Base-by-base conservation (phyloP, 31 red algal species). In the Asparagopsis taxiformis region DNA sequence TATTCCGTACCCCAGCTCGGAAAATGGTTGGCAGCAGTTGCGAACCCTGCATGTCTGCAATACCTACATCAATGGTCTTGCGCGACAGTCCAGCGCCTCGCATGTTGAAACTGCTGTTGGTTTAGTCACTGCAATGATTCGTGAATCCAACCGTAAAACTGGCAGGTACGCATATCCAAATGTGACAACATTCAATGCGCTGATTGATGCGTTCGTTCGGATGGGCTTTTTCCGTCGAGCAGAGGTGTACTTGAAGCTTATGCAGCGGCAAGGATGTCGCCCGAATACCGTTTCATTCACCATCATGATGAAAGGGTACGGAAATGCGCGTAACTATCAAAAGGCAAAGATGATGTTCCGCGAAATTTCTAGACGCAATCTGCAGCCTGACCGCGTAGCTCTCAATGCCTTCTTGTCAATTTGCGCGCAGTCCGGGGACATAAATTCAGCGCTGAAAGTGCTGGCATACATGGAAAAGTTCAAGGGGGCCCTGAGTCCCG, bases 281-380 rank as follows among this genome's bases (percentile, higher is more conserved):
- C 78, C 78, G 34, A 48, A 55, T 30, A 53, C 71, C 13, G 34
- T 61, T 1, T 82, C 78, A 10, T 82, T 36, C 32, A 72, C 66
- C 0, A 82, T 72, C 49, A 59, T 82, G 3, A 72, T 82, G 78
- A 79, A 65, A 51, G 75, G 75, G 24, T 79, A 67, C 51, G 31
- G 53, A 23, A 37, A 68, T 31, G 46, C 19, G 34, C 38, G 50
- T 16, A 62, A 61, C 39, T 79, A 68, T 56, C 28, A 51, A 21
- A 39, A 79, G 19, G 62, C 61, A n/a, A 66, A 68, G 62, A 31
- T 30, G 34, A 56, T 65, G 24, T 79, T 79, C 53, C 75, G 75
- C 20, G 51, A 79, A 62, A 51, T 79, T 22, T 67, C 62, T 16
- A 39, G 62, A 11, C 26, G 61, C 21, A 53, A 51, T 17, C 4